Percentiles rank a stretch among this genome's conserved stretches.
These are phyloP conservation scores for Podospora bellae-mahoneyi DNA, from an alignment of 495 filamentous ascomycete genomes.

Conservation along the genomic window DNA sequence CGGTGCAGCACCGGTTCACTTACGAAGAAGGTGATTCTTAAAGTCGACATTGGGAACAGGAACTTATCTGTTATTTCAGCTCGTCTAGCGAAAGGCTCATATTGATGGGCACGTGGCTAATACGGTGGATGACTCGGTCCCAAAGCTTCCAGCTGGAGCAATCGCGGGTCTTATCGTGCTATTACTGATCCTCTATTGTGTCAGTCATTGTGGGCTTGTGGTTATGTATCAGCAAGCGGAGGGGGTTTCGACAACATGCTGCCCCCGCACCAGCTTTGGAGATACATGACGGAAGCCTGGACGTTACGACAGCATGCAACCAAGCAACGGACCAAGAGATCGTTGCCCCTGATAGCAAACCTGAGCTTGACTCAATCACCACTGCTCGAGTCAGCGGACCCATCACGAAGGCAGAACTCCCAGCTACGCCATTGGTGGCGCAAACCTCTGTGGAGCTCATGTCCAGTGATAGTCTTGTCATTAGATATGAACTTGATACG, in stretches of 20 bases:
- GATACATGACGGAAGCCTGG: no score
- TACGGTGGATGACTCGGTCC: no score
- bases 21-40: not conserved
- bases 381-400: not conserved
- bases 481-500: not conserved
- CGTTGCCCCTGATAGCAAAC: not conserved
- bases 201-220: no score
- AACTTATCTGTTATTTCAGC: not conserved
- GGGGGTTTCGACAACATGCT: no score
- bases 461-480: not conserved
- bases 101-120: no score
- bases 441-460: not conserved
- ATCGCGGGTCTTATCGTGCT: no score
- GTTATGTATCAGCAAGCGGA: no score
- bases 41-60: not conserved
- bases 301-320: not conserved
- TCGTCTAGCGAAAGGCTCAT: no score
- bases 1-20: not conserved
- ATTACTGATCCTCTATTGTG: no score
- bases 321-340: not conserved
- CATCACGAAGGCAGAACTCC: not conserved
- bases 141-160: no score
- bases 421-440: not conserved
- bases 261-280: no score
- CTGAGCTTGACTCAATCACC: not conserved